Evolutionary conservation across 805 yeast genomes (phyloP).

Genomic region (Candida yuanshanica): DNA sequence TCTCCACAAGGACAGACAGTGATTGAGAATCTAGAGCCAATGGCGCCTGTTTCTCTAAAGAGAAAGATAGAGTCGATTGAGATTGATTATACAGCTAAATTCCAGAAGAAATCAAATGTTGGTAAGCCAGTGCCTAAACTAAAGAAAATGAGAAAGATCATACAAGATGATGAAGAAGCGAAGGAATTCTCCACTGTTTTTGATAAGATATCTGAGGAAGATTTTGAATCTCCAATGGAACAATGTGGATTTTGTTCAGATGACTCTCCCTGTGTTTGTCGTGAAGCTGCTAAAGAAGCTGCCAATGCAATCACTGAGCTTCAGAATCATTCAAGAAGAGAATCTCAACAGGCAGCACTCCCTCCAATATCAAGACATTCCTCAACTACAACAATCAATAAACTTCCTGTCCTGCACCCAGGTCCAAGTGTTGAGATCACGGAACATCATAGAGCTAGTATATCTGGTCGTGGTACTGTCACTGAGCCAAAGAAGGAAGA

Average conservation of each 20-base stretch:
- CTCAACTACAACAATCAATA: conserved; percentile 27
- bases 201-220: conserved; percentile 25
- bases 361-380: conserved; percentile 35
- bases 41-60: conserved; percentile 60
- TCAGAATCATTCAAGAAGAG: conserved; percentile 20
- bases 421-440: conserved; percentile 53
- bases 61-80: conserved; percentile 34
- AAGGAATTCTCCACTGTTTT: conserved; percentile 17
- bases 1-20: conserved; percentile 11
- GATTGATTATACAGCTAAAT: conserved; percentile 54
- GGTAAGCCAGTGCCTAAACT: conserved; percentile 23
- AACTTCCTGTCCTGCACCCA: conserved; percentile 57
- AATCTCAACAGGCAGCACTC: conserved; percentile 23
- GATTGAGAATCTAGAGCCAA: conserved; percentile 46
- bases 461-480: conserved; percentile 7
- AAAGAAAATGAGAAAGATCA: conserved; percentile 13
- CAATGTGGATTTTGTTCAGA: conserved; percentile 94
- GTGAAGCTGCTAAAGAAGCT: conserved; percentile 55
- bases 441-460: conserved; percentile 26
- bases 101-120: conserved; percentile 25
- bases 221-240: conserved; percentile 50
- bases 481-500: conserved; percentile 2
- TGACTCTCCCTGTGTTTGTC: conserved; percentile 87
- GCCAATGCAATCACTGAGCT: conserved; percentile 28
- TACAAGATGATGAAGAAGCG: conserved; percentile 9